A percentile compares a stretch with the other conserved stretches of the same genome.
Evolutionary conservation across 1,284 basidiomycete species (phyloP).

Genomic region (Cryptococcus wingfieldii): DNA sequence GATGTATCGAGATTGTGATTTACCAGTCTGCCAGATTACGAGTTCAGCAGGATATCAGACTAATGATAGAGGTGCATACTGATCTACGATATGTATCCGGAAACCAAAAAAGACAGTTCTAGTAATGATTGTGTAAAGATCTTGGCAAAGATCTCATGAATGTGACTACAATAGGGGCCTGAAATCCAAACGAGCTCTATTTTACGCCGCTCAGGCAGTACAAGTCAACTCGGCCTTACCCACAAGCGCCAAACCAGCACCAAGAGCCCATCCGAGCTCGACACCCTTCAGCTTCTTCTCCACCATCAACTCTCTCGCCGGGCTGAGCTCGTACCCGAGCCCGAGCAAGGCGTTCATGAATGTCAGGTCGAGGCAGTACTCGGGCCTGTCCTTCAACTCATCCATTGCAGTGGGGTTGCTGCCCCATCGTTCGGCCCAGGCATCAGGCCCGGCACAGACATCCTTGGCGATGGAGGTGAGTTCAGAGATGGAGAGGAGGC

Average conservation of each 20-base stretch:
- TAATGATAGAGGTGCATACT: neutral
- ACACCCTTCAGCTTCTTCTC: slow-evolving; percentile 87
- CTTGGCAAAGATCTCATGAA: no score
- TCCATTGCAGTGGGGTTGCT: slow-evolving; percentile 58
- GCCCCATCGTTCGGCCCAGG: slow-evolving; percentile 56
- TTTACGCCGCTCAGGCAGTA: slow-evolving; percentile 15
- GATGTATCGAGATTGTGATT: neutral
- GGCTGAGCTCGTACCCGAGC: slow-evolving; percentile 74
- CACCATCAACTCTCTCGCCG: slow-evolving; percentile 63
- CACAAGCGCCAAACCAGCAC: slow-evolving; percentile 69
- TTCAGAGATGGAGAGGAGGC: slow-evolving; percentile 57
- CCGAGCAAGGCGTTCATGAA: slow-evolving; percentile 87
- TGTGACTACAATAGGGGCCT: neutral
- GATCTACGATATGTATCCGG: neutral
- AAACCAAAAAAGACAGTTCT: neutral
- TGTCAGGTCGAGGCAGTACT: slow-evolving; percentile 92
- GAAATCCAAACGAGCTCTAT: neutral
- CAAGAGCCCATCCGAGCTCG: slow-evolving; percentile 92
- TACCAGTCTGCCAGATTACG: neutral
- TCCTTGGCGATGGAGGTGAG: slow-evolving; percentile 63
- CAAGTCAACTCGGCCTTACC: slow-evolving; percentile 48
- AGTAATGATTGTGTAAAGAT: neutral
- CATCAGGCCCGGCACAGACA: slow-evolving; percentile 65
- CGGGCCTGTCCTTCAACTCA: slow-evolving; percentile 77
- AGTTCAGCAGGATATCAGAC: neutral